phyloP scores from a whole-genome alignment of 2,329 filamentous ascomycete species.

The Phaeosphaeria sp. region DNA sequence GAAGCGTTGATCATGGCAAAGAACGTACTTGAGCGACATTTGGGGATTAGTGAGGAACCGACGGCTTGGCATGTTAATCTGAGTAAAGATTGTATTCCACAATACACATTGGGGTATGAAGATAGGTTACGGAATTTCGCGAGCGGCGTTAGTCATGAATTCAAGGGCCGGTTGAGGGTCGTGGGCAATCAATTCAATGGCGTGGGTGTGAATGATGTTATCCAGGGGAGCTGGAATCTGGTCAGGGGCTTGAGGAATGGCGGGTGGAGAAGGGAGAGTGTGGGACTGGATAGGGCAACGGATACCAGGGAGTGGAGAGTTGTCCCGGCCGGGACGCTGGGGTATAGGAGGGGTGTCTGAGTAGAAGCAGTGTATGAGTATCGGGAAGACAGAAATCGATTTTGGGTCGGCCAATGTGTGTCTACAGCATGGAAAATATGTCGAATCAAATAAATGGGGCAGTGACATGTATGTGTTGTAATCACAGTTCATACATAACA shows the following conservation, averaged over 20 bases:
- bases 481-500: too few species aligned
- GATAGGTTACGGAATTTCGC: constrained; percentile 63
- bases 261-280: constrained; percentile 33
- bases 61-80: constrained; percentile 66
- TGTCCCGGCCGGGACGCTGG: constrained; percentile 12
- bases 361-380: background rate
- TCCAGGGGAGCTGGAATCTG: constrained; percentile 64
- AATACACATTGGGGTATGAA: constrained; percentile 83
- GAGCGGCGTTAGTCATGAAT: constrained; percentile 63
- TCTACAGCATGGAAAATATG: too few species aligned
- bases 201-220: constrained; percentile 58
- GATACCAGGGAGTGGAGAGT: constrained; percentile 22
- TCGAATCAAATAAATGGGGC: too few species aligned
- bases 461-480: too few species aligned
- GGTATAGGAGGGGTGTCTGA: constrained; percentile 10
- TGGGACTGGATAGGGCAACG: constrained; percentile 30
- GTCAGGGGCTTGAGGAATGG: constrained; percentile 47
- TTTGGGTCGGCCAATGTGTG: too few species aligned
- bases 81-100: constrained; percentile 80
- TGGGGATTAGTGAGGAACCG: constrained; percentile 71
- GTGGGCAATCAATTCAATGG: constrained; percentile 57
- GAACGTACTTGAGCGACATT: constrained; percentile 72
- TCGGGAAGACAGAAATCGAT: too few species aligned
- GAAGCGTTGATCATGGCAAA: constrained; percentile 74
- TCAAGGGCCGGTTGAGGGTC: constrained; percentile 69